These are phyloP conservation scores for Cochlearia excelsa DNA, from an alignment of 345 rosid species.

Conservation along the genomic window DNA sequence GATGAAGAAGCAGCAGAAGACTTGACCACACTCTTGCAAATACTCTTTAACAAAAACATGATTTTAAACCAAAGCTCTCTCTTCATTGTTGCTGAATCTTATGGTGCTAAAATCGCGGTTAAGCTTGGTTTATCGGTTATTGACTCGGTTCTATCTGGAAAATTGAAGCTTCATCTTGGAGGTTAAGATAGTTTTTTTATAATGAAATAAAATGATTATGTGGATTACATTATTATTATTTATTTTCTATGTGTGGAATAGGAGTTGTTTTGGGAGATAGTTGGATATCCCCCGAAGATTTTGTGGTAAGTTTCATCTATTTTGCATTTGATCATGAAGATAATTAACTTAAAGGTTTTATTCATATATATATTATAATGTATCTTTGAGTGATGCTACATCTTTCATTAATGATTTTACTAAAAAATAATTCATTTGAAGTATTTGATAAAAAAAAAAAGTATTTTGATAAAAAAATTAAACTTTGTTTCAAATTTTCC, in stretches of 20 bases:
- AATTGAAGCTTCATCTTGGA: slow-evolving; percentile 66
- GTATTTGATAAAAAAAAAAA: no score
- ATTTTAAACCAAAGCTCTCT: slow-evolving; percentile 61
- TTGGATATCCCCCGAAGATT: slow-evolving; percentile 97
- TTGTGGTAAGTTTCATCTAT: slow-evolving; percentile 50
- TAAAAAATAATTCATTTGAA: no score
- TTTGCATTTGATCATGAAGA: not conserved
- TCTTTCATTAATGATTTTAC: no score
- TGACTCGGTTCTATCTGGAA: slow-evolving; percentile 56
- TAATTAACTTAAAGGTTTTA: not conserved
- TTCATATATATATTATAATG: no score
- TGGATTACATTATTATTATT: not conserved
- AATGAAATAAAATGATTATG: slow-evolving; percentile 5
- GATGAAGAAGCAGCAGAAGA: slow-evolving; percentile 88
- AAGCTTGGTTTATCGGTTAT: slow-evolving; percentile 64
- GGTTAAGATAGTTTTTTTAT: slow-evolving; percentile 38
- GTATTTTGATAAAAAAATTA: no score
- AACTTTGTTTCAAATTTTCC: no score
- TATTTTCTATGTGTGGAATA: slow-evolving; percentile 20
- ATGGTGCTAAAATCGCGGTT: slow-evolving; percentile 86
- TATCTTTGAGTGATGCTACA: no score
- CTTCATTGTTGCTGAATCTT: slow-evolving; percentile 81
- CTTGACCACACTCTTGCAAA: slow-evolving; percentile 55
- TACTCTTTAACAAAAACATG: slow-evolving; percentile 46
- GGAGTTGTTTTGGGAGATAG: slow-evolving; percentile 81